Evolutionary conservation across 2,329 filamentous ascomycete genomes (phyloP).

Genomic region (Lecanoromycetidae sp.): DNA sequence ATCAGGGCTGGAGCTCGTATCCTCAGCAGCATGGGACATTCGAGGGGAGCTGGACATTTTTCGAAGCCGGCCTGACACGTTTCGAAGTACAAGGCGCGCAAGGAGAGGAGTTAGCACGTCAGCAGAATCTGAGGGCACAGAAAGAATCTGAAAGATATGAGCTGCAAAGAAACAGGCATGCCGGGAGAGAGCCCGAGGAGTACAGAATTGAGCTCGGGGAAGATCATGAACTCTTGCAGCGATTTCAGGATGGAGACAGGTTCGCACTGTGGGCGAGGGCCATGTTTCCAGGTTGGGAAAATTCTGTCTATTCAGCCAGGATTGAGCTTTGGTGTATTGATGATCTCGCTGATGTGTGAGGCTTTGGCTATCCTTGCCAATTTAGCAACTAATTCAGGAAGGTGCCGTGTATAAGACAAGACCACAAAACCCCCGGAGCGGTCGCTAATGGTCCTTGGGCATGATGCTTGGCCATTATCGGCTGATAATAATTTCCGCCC

Average conservation of each 20-base stretch:
- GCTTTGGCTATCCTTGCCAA: too few species aligned
- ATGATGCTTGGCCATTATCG: too few species aligned
- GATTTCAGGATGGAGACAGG: conserved; percentile 6
- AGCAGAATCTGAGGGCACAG: background rate
- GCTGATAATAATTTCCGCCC: too few species aligned
- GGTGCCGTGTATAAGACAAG: too few species aligned
- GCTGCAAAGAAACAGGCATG: conserved; percentile 13
- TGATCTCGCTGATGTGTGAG: background rate
- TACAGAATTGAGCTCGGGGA: conserved; percentile 3
- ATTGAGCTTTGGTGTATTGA: conserved; percentile 8
- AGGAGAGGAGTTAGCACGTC: background rate
- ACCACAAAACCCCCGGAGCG: too few species aligned
- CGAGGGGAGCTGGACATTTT: conserved; percentile 12
- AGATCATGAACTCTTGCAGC: conserved; percentile 8
- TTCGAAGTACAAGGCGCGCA: background rate
- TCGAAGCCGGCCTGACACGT: conserved; percentile 7
- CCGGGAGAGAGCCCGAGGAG: background rate
- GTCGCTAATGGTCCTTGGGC: too few species aligned
- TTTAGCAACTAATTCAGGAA: too few species aligned
- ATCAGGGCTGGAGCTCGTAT: conserved; percentile 11
- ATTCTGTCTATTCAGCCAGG: conserved; percentile 1
- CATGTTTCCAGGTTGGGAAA: conserved; percentile 10
- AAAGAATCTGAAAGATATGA: background rate
- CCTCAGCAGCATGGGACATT: conserved; percentile 8
- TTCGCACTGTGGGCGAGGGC: conserved; percentile 11